Evolutionary conservation across 257 asterid species (phyloP), one percentile per base, ranked within the genome.

Genomic region (Rauvolfia tetraphylla): DNA sequence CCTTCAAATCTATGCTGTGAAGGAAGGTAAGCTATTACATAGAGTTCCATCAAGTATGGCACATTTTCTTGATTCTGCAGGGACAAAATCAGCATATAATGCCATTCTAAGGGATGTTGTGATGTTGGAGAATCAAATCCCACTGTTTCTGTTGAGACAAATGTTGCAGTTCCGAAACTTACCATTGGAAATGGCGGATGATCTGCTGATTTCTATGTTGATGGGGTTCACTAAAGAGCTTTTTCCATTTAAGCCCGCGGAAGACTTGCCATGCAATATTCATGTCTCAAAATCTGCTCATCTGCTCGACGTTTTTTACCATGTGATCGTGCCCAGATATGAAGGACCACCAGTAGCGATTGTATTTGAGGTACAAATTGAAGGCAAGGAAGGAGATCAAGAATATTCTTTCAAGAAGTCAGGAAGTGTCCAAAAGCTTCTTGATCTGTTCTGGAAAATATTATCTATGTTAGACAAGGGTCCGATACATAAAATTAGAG

Each of bases 81-180:
- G 88, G 29, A 87, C 79, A 20, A 91, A 87, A 34, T 80, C 86
- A 0, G 59, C 83, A 0, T 85, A 87, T 15, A 88, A 85, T 17
- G 80, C 83, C 3, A 84, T 89, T 18, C 73, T 87, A 0, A 78
- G 90, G 75, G 96, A 91, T 12, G 23, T 86, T 4, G 57, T 88
- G 13, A 85, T 89, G 92, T 86, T 91, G 7, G 92, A 91, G 85
- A 91, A 91, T 69, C 96, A 91, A 31, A 84, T 91, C 34, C 94
- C 96, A 0, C 38, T 91, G 34, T 86, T 91, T n/a, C 77, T 84
- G 36, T 42, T 89, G 73, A 72, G 90, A 1, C 76, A 81, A 82
- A 62, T 89, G 56, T 6, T 89, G 49, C 93, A 89, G 25, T 34
- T 82, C 13, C 91, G 84, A 59, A 65, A 41, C 29, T 70, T 84